Evolutionary conservation across 2,329 filamentous ascomycete species (phyloP).

Genomic region (Cladosporium sp.): DNA sequence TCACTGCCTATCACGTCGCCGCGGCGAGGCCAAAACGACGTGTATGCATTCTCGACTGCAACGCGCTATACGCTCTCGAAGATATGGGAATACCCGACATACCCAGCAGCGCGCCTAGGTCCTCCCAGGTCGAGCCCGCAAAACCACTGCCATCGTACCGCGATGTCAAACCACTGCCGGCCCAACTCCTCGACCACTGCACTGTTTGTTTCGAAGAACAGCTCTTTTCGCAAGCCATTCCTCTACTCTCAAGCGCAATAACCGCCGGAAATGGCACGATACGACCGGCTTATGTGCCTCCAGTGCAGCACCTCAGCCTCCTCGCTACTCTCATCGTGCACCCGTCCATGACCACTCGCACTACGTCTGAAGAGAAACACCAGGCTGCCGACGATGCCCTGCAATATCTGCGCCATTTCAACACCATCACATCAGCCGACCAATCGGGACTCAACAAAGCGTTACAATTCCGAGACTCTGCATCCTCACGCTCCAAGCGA

Average conservation of each 20-base stretch:
- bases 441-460: conserved; percentile 64
- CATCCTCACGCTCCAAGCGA: conserved; percentile 15
- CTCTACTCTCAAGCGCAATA: conserved; percentile 60
- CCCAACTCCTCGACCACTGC: conserved; percentile 59
- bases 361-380: conserved; percentile 53
- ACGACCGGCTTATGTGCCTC: conserved; percentile 56
- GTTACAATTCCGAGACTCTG: conserved; percentile 55
- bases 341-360: conserved; percentile 69
- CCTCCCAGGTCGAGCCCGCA: not conserved
- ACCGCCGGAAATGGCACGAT: conserved; percentile 43
- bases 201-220: conserved; percentile 70
- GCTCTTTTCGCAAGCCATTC: conserved; percentile 44
- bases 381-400: conserved; percentile 62
- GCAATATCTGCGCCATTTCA: conserved; percentile 62
- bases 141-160: conserved; percentile 13
- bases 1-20: no score
- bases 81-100: not conserved
- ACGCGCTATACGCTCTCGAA: not conserved
- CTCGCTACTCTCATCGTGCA: conserved; percentile 78
- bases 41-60: no score
- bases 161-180: conserved; percentile 41
- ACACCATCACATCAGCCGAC: conserved; percentile 60
- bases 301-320: conserved; percentile 66
- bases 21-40: no score
- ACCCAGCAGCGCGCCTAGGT: not conserved